phyloP scores from a whole-genome alignment of 768 basidiomycete genomes.

The Floccularia luteovirens region DNA sequence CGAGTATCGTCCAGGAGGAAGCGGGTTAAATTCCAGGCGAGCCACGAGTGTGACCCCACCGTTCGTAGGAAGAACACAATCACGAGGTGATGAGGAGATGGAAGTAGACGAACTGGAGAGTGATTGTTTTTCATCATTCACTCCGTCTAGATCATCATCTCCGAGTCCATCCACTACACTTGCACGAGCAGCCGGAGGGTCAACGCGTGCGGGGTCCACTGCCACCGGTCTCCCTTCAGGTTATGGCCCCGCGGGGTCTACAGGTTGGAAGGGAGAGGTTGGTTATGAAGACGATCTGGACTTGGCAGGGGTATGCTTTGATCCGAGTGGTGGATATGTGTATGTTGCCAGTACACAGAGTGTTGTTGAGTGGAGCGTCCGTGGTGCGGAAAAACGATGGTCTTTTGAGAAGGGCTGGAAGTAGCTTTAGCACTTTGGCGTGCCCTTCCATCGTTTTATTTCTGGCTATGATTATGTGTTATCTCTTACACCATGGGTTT shows the following conservation, averaged over 20 bases:
- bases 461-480: too few species aligned
- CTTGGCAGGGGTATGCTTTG: slow-evolving; percentile 69
- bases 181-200: slow-evolving; percentile 6
- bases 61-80: neutral
- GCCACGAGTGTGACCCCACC: neutral
- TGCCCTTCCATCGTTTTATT: too few species aligned
- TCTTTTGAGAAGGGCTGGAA: slow-evolving; percentile 49
- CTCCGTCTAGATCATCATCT: slow-evolving; percentile 27
- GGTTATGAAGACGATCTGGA: slow-evolving; percentile 34
- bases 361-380: slow-evolving; percentile 72
- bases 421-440: too few species aligned
- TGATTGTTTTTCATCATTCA: slow-evolving; percentile 45
- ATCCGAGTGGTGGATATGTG: slow-evolving; percentile 57
- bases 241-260: too few species aligned
- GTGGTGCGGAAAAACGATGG: slow-evolving; percentile 68
- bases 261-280: too few species aligned
- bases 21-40: neutral
- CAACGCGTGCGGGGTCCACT: slow-evolving; percentile 8
- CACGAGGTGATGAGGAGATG: slow-evolving; percentile 23
- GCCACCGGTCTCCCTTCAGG: too few species aligned
- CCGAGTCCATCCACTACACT: slow-evolving; percentile 10
- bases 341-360: slow-evolving; percentile 62
- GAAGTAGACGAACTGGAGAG: slow-evolving; percentile 48
- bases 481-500: too few species aligned
- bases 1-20: slow-evolving; percentile 14